Evolutionary conservation across 257 asterid species (phyloP), one percentile per base, ranked within the genome.

Genomic region (Cinchona pubescens): DNA sequence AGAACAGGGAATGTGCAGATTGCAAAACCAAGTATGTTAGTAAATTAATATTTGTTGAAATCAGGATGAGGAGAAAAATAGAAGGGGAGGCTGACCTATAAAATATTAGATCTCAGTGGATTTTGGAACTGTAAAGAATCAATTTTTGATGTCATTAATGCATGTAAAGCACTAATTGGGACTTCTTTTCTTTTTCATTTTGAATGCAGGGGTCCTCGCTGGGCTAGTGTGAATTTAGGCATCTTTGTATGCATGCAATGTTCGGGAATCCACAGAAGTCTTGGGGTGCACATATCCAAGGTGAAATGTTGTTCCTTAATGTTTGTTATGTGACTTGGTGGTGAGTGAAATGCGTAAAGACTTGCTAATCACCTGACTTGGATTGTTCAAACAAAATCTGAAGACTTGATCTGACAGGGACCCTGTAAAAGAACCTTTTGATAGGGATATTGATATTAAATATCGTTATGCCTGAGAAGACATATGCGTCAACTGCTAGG

Each of bases 211-310:
- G 99, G 98, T 84, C 99, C 99, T 73, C 92, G 99, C 75, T 95
- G 99, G 99, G 99, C 99, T 77, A 95, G 99, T 56, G 99, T 95
- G 88, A 95, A 95, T 83, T 86, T 95, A 73, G 99, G 99, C 76
- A 90, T 95, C 83, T 95, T 95, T 80, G 84, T 93, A 83, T 95
- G 99, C 87, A 95, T 95, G 99, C 96, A 90, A 77, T 95, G 99
- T 86, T 95, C 99, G 49, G 99, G 99, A 83, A 91, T 95, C 82
- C 99, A 95, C 83, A 86, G 99, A 89, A 95, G 99, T 86, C 98
- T 95, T 62, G 99, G 99, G 67, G 98, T 93, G 76, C 99, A 95
- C 90, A 92, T 95, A 84, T 92, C 99, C 65, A 95, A 95, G 99
- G 99, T 93, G 81, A 84, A 67, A 60, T 75, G 73, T 67, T 63